Percentiles rank a stretch among this genome's conserved stretches.
phyloP scores from a whole-genome alignment of 1,284 basidiomycete species.

The Grifola frondosa region DNA sequence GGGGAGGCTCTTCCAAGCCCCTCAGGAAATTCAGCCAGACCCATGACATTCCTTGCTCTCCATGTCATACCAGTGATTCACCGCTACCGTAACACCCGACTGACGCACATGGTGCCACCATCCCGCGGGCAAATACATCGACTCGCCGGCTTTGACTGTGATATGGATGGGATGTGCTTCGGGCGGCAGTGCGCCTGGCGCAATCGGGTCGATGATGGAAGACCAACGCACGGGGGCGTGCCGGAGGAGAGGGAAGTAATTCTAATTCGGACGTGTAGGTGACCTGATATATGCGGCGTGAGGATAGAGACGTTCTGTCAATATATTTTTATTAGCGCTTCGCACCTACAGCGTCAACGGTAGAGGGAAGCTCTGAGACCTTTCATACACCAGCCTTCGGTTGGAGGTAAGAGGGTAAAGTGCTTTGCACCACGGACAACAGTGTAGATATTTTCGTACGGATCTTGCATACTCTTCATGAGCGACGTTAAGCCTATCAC shows the following conservation, averaged over 20 bases:
- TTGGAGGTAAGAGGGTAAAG: constrained; percentile 84
- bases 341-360: too few relatives aligned
- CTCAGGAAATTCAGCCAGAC: constrained; percentile 63
- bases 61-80: constrained; percentile 90
- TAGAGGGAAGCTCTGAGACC: too few relatives aligned
- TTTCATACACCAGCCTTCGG: constrained; percentile 79
- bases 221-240: constrained; percentile 66
- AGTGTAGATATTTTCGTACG: constrained; percentile 90
- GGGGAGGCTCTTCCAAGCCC: constrained; percentile 38
- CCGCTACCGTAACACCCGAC: constrained; percentile 63
- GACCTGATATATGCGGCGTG: constrained; percentile 64
- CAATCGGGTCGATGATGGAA: constrained; percentile 59
- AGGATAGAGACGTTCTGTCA: constrained; percentile 63
- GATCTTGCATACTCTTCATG: constrained; percentile 53
- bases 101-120: constrained; percentile 91
- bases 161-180: constrained; percentile 66
- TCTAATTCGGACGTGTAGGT: constrained; percentile 36
- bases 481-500: not conserved
- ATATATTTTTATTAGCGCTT: constrained; percentile 10
- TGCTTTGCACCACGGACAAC: constrained; percentile 83
- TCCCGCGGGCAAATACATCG: constrained; percentile 83
- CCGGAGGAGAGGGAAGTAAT: constrained; percentile 45
- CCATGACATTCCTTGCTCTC: constrained; percentile 72
- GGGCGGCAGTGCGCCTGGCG: constrained; percentile 42
- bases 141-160: constrained; percentile 69